These are phyloP conservation scores for Bassia scoparia DNA, from an alignment of 148 eudicot species.

Conservation along the genomic window DNA sequence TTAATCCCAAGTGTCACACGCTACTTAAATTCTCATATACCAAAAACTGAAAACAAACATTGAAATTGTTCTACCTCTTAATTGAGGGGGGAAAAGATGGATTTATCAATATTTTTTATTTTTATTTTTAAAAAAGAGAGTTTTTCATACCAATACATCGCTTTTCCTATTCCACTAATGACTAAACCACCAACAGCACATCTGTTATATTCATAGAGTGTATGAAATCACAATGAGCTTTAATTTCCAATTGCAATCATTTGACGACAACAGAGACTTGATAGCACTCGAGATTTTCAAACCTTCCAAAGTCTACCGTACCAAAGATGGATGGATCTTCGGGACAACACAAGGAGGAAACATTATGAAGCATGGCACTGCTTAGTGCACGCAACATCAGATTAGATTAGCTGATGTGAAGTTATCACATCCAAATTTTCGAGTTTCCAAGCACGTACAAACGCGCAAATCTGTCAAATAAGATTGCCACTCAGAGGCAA, in stretches of 20 bases:
- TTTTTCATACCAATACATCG: neutral
- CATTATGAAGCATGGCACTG: slow-evolving; percentile 1
- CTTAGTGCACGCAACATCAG: neutral
- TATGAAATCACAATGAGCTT: slow-evolving; percentile 1
- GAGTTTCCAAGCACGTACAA: neutral
- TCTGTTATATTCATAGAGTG: neutral
- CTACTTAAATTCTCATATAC: too few species aligned
- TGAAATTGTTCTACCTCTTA: too few species aligned
- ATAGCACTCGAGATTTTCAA: neutral
- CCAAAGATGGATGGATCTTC: neutral
- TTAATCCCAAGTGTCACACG: too few species aligned
- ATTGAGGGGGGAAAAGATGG: too few species aligned
- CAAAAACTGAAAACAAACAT: too few species aligned
- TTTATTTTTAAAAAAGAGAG: too few species aligned
- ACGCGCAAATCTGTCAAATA: neutral
- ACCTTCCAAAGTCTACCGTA: neutral
- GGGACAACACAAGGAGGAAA: neutral
- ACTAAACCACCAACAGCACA: slow-evolving; percentile 8
- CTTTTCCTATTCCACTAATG: neutral
- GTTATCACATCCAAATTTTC: slow-evolving; percentile 5
- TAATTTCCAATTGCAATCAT: slow-evolving; percentile 14
- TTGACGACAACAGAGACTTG: neutral
- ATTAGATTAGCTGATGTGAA: slow-evolving; percentile 4
- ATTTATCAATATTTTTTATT: too few species aligned
- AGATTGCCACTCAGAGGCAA: neutral